Conservation (phyloP, 1,284 basidiomycete genomes). For the Tilletia walkeri region DNA sequence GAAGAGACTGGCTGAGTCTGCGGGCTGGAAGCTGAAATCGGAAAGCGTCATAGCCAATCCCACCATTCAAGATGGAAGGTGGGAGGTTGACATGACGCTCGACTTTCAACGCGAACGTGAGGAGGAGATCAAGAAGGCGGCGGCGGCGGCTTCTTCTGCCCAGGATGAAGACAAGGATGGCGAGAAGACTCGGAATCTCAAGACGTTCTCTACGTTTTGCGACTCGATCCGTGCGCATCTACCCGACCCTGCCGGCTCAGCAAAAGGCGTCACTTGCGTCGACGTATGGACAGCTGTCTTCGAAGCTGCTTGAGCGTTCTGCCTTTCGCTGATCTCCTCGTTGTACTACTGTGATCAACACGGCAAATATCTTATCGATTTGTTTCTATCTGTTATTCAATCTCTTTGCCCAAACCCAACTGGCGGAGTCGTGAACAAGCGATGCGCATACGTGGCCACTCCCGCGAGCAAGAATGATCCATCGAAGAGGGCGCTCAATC, state of each 20-base stretch:
- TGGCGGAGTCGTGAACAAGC: background rate
- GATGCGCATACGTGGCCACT: constrained; percentile 19
- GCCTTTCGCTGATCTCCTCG: background rate
- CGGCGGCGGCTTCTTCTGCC: constrained; percentile 33
- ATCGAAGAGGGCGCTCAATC: constrained; percentile 57
- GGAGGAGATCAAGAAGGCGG: constrained; percentile 35
- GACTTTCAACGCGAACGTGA: constrained; percentile 28
- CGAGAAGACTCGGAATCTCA: background rate
- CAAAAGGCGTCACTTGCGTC: constrained; percentile 12
- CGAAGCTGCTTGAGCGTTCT: background rate
- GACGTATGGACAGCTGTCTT: constrained; percentile 10
- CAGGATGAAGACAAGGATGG: constrained; percentile 35
- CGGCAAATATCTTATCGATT: background rate
- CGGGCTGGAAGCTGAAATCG: constrained; percentile 47
- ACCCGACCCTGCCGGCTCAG: background rate
- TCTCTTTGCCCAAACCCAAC: constrained; percentile 3
- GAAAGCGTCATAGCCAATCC: constrained; percentile 50
- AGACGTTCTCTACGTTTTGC: constrained; percentile 12
- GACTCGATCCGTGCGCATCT: constrained; percentile 10
- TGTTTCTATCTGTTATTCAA: background rate
- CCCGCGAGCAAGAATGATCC: constrained; percentile 55
- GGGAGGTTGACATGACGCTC: constrained; percentile 55
- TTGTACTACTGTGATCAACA: background rate
- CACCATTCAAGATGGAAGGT: constrained; percentile 56
- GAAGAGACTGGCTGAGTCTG: constrained; percentile 46